Base-by-base conservation (phyloP, 2,329 filamentous ascomycete species). In the Davidsoniella neocaledoniae region DNA sequence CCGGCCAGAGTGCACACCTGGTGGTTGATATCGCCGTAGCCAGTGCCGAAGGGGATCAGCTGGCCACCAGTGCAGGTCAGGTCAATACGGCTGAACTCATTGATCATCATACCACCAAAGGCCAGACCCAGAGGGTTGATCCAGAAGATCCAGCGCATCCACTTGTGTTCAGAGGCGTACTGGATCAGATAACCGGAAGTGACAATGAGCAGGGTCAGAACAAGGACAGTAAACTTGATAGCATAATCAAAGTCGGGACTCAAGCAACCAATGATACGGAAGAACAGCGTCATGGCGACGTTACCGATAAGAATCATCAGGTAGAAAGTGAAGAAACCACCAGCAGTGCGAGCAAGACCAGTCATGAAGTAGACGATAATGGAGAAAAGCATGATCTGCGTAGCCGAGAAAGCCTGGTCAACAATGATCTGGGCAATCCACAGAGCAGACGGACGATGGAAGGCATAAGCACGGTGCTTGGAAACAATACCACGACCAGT, bases 141-240 rank as follows among this genome's bases (percentile, higher is more conserved):
- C 68, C 80, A 90, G 65, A 79, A 85, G 53, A 90, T 79, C 85
- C 85, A 91, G 16, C 81, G 70, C 5, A 88, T 62, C 80, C 84
- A 90, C 3, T 80, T 77, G 57, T 86, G 81, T 57, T 84, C 76
- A 2, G 69, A 75, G 46, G 81, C 74, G 61, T 83, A 87, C 60
- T 87, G 85, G 53, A 94, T 90, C 40, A 93, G 66, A 63, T 91
- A 94, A 3, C 86, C 86, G 1, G 79, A 82, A 0, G 85, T 91
- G 17, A 86, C 69, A 23, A 91, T 77, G 57, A 88, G 86, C n/a
- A 88, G 65, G 0, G 83, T 88, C 55, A 94, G 86, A 48, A 86
- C 73, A 1, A 86, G 71, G 4, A 85, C 79, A 5, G 84, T 84
- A 50, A 85, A 81, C 62, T 88, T 88, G 63, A 88, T 84, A 2